A percentile compares a stretch with the other conserved stretches of the same genome.
These are phyloP conservation scores for Exophiala phaeomuriformis DNA, from an alignment of 2,329 filamentous ascomycete genomes.

Conservation along the genomic window DNA sequence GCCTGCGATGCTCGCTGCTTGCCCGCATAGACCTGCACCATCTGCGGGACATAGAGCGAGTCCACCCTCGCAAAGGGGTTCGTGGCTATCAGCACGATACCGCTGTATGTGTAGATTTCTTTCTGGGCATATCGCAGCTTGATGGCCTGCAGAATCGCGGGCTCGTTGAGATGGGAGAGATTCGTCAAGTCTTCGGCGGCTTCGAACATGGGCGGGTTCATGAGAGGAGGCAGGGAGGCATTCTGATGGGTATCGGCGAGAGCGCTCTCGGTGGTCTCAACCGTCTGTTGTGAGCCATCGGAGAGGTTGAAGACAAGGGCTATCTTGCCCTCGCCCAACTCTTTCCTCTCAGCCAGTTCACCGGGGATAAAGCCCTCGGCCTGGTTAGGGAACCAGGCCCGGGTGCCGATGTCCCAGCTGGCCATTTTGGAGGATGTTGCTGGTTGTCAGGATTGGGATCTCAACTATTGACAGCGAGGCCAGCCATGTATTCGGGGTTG, in stretches of 20 bases:
- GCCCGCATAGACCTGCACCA: slow-evolving; percentile 99
- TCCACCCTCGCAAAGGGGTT: slow-evolving; percentile 97
- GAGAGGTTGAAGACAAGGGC: slow-evolving; percentile 67
- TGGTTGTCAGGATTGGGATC: slow-evolving; percentile 15
- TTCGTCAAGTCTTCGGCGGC: slow-evolving; percentile 97
- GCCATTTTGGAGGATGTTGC: slow-evolving; percentile 81
- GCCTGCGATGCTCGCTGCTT: slow-evolving; percentile 95
- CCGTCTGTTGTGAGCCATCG: slow-evolving; percentile 72
- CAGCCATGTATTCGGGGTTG: slow-evolving; percentile 20
- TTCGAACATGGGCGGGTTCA: slow-evolving; percentile 98
- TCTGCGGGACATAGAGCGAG: slow-evolving; percentile 94
- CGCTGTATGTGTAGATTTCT: slow-evolving; percentile 99
- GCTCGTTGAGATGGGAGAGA: slow-evolving; percentile 94
- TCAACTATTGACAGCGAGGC: slow-evolving; percentile 19
- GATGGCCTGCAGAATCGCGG: slow-evolving; percentile 95
- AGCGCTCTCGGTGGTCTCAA: slow-evolving; percentile 69
- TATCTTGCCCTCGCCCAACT: slow-evolving; percentile 77
- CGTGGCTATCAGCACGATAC: slow-evolving; percentile 95
- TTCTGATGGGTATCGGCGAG: slow-evolving; percentile 62
- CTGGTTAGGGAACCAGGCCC: slow-evolving; percentile 95
- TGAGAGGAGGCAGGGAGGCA: slow-evolving; percentile 75
- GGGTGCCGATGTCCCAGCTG: slow-evolving; percentile 70
- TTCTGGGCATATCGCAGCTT: slow-evolving; percentile 95
- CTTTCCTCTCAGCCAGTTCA: slow-evolving; percentile 77
- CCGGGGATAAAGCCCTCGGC: slow-evolving; percentile 97